A percentile compares a stretch with the other conserved stretches of the same genome.
Evolutionary conservation across 805 yeast species (phyloP).

Genomic region (Candida qinlingensis): DNA sequence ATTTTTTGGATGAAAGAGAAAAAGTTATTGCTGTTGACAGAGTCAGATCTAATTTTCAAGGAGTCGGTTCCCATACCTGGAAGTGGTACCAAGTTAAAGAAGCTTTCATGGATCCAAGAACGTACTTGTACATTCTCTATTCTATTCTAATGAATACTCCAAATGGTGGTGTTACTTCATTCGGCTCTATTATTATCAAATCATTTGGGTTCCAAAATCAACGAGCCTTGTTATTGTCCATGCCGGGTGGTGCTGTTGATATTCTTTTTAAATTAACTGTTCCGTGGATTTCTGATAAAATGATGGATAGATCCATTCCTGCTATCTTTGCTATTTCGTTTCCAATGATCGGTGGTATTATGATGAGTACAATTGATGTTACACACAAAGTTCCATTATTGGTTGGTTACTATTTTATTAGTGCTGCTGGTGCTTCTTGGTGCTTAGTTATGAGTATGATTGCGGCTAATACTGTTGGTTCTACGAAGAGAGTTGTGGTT

Average conservation of each 20-base stretch:
- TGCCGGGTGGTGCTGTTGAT: conserved; percentile 6
- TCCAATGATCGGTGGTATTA: neutral
- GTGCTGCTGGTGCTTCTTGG: neutral
- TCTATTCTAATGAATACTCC: conserved; percentile 30
- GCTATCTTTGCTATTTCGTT: neutral
- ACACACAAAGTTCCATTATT: neutral
- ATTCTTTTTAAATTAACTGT: neutral
- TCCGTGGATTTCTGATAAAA: neutral
- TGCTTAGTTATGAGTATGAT: neutral
- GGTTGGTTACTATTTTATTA: neutral
- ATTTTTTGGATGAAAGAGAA: conserved; percentile 36
- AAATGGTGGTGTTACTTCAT: conserved; percentile 44
- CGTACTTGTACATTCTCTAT: conserved; percentile 34
- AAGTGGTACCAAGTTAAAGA: conserved; percentile 30
- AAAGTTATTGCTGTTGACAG: conserved; percentile 37
- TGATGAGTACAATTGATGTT: neutral
- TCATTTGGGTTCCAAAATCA: neutral
- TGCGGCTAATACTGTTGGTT: conserved; percentile 9
- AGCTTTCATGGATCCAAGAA: conserved; percentile 16
- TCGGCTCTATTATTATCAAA: conserved; percentile 34
- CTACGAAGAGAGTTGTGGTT: conserved; percentile 48
- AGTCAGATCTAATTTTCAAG: conserved; percentile 38
- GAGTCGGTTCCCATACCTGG: conserved; percentile 35
- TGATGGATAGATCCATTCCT: neutral
- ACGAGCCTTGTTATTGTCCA: neutral